Conservation (phyloP, 164 flowering plant species). For the Vitis amurensis region DNA sequence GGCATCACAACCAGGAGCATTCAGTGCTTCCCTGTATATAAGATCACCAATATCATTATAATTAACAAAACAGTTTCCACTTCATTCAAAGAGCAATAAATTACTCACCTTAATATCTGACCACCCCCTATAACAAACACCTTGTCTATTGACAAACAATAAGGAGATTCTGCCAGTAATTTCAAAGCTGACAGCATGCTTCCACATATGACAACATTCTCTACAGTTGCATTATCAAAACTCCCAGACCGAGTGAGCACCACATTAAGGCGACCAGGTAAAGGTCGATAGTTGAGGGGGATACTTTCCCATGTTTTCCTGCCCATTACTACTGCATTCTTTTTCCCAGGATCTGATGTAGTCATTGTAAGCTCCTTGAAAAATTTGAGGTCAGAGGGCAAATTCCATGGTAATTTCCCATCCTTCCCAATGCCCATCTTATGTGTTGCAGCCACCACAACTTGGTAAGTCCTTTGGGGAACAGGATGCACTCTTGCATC, state of each 20-base stretch:
- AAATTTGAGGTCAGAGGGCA: conserved; percentile 64
- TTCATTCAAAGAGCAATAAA: conserved; percentile 2
- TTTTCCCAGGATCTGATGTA: conserved; percentile 57
- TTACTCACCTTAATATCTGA: conserved; percentile 49
- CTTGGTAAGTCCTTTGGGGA: conserved; percentile 55
- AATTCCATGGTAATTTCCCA: conserved; percentile 72
- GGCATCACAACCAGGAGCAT: conserved; percentile 65
- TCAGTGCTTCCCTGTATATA: conserved; percentile 60
- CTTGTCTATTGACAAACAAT: conserved; percentile 54
- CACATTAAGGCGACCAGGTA: conserved; percentile 72
- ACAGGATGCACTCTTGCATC: background rate
- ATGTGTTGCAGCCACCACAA: conserved; percentile 69
- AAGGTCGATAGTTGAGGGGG: conserved; percentile 50
- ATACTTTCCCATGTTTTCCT: conserved; percentile 84
- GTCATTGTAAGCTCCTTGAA: conserved; percentile 58
- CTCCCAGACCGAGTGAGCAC: conserved; percentile 65
- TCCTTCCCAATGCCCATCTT: conserved; percentile 72
- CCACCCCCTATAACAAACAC: conserved; percentile 80
- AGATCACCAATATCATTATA: conserved; percentile 1
- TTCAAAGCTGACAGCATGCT: conserved; percentile 62
- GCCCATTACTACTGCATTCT: conserved; percentile 78
- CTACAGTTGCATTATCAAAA: conserved; percentile 43
- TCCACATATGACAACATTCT: conserved; percentile 64
- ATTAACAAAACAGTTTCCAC: background rate
- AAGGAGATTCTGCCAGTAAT: conserved; percentile 52